Evolutionary conservation across 345 rosid species (phyloP).

Genomic region (Populus alba): DNA sequence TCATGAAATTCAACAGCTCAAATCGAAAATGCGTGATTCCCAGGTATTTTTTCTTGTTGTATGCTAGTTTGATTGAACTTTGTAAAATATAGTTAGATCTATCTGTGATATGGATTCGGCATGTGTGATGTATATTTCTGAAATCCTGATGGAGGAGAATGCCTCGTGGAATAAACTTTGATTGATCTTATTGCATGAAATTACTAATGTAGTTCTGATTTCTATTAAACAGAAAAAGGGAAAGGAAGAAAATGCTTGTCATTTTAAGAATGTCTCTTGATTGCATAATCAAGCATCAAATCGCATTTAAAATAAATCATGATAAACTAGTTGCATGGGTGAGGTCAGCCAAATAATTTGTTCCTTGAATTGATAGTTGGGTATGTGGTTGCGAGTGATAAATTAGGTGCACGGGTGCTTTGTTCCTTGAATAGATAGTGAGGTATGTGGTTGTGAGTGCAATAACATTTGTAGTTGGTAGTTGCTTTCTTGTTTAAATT

Average conservation of each 20-base stretch:
- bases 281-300: not conserved
- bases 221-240: not conserved
- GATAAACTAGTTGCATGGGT: not conserved
- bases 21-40: conserved; percentile 93
- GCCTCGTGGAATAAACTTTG: not conserved
- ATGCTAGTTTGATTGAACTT: not conserved
- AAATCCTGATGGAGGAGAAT: not conserved
- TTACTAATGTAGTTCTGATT: not conserved
- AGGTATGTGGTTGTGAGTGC: not conserved
- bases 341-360: not conserved
- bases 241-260: not conserved
- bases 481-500: not conserved
- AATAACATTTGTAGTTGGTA: not conserved
- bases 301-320: not conserved
- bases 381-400: not conserved
- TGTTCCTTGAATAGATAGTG: not conserved
- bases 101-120: not conserved
- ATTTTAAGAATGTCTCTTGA: not conserved
- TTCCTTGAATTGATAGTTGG: not conserved
- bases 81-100: not conserved
- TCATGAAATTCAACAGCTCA: conserved; percentile 92
- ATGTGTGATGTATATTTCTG: not conserved
- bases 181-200: not conserved
- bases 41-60: conserved; percentile 53
- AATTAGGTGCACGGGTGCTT: not conserved